Percentiles rank a stretch among this genome's conserved stretches.
Evolutionary conservation across 441 rosid species (phyloP).

Genomic region (Populus hybrid): DNA sequence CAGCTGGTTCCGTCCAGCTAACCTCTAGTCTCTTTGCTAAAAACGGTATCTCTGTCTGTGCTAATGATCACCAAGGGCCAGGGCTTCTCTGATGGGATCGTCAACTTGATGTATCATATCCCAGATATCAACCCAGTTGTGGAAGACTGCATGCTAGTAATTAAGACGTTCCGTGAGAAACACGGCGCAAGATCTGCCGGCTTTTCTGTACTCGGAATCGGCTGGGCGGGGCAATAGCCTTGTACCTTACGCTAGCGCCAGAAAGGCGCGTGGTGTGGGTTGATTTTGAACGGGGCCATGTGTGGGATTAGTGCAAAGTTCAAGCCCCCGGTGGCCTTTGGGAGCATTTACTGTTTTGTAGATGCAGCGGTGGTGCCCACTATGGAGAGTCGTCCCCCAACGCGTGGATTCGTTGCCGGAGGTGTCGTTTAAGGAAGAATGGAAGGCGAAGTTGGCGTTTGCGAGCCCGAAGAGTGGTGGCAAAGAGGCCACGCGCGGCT

Average conservation of each 20-base stretch:
- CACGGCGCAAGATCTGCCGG: conserved; percentile 52
- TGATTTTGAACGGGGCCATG: conserved; percentile 86
- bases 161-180: conserved; percentile 48
- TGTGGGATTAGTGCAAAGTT: conserved; percentile 83
- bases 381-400: conserved; percentile 80
- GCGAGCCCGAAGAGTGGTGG: conserved; percentile 61
- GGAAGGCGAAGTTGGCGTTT: conserved; percentile 74
- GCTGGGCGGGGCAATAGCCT: conserved; percentile 81
- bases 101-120: conserved; percentile 63
- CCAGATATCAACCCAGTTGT: conserved; percentile 74
- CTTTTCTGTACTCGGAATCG: conserved; percentile 76
- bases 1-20: conserved; percentile 69
- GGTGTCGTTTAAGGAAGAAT: conserved; percentile 66
- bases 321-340: conserved; percentile 95
- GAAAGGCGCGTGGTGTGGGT: conserved; percentile 68
- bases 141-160: conserved; percentile 74
- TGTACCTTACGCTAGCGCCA: conserved; percentile 66
- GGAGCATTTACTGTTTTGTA: conserved; percentile 62
- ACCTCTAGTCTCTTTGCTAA: conserved; percentile 69
- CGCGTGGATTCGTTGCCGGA: conserved; percentile 73
- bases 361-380: conserved; percentile 73
- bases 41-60: conserved; percentile 66
- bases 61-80: conserved; percentile 94
- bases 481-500: conserved; percentile 75
- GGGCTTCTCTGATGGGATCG: conserved; percentile 78